A percentile compares a stretch with the other conserved stretches of the same genome.
These are phyloP conservation scores for Pichia sp. DNA, from an alignment of 1,139 yeast genomes.

Conservation along the genomic window DNA sequence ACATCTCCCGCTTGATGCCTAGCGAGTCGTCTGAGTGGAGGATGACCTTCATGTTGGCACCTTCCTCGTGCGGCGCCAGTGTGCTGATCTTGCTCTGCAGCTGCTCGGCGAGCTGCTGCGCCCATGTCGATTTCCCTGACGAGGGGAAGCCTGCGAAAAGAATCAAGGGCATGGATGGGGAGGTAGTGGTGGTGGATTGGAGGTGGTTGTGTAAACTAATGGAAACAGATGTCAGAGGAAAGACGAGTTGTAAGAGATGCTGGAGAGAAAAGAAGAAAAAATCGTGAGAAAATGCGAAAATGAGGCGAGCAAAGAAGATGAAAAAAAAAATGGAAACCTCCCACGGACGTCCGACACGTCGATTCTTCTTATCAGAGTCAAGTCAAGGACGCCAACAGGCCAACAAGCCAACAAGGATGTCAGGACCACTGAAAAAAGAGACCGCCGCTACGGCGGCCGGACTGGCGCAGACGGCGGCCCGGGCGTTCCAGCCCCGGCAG, in stretches of 20 bases:
- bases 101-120: constrained; percentile 46
- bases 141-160: constrained; percentile 81
- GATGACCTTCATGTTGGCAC: constrained; percentile 54
- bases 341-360: no score
- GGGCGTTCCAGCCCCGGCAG: constrained; percentile 27
- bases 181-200: no score
- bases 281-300: no score
- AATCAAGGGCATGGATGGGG: constrained; percentile 82
- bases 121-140: constrained; percentile 79
- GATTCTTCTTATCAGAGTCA: no score
- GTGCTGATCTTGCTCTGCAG: constrained; percentile 46
- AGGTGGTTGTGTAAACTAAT: no score
- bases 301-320: no score
- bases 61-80: constrained; percentile 41
- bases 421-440: neutral
- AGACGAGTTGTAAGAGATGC: no score
- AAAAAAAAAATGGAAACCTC: no score
- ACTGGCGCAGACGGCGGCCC: neutral
- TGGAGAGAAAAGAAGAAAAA: no score
- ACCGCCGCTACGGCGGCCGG: neutral
- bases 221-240: no score
- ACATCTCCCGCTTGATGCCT: constrained; percentile 66
- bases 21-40: constrained; percentile 74
- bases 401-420: neutral
- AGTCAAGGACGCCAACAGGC: no score